Percentiles rank a stretch among this genome's conserved stretches.
Conservation (phyloP, 1,284 basidiomycete species). For the Fomitiporia mediterranea region DNA sequence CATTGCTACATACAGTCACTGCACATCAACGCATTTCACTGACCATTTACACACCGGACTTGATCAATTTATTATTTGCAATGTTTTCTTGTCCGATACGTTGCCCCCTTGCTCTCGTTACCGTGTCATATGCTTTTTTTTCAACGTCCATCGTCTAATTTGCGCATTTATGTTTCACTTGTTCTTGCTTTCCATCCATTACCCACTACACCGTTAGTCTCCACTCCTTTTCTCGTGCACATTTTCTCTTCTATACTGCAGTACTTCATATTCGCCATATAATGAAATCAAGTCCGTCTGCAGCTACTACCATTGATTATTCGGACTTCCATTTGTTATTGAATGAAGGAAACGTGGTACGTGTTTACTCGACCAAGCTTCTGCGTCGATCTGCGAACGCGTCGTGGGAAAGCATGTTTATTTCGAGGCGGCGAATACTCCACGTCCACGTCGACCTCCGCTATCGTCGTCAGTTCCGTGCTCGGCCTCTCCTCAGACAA, state of each 20-base stretch:
- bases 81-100: conserved; percentile 5
- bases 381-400: neutral
- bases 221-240: conserved; percentile 14
- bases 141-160: conserved; percentile 9
- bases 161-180: conserved; percentile 6
- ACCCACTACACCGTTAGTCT: conserved; percentile 18
- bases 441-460: conserved; percentile 8
- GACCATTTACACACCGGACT: conserved; percentile 12
- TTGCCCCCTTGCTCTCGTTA: conserved; percentile 1
- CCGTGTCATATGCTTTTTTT: conserved; percentile 20
- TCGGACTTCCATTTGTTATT: neutral
- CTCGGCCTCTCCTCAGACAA: neutral
- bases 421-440: neutral
- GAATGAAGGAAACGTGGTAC: neutral
- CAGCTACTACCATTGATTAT: neutral
- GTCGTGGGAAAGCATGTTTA: conserved; percentile 5
- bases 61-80: conserved; percentile 14
- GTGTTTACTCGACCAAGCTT: neutral
- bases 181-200: conserved; percentile 4
- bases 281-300: conserved; percentile 18
- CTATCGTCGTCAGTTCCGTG: neutral
- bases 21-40: conserved; percentile 11
- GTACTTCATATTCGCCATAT: conserved; percentile 33
- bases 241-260: conserved; percentile 29
- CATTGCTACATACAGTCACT: conserved; percentile 17